phyloP scores from a whole-genome alignment of 805 yeast species.

The Pichia scutulata region DNA sequence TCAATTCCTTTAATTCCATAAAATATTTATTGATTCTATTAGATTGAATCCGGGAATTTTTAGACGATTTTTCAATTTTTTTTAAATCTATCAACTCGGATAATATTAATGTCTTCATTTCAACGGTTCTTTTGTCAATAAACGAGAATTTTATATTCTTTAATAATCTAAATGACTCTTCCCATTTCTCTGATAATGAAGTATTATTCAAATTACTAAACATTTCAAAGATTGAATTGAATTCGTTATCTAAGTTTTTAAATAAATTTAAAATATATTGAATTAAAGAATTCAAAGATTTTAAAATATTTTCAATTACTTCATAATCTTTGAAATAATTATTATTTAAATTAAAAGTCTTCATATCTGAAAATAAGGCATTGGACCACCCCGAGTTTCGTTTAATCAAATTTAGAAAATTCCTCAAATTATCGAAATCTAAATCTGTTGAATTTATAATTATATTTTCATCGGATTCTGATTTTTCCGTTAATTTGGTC shows the following conservation, averaged over 20 bases:
- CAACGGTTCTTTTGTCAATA: slow-evolving; percentile 9
- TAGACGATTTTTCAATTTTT: slow-evolving; percentile 28
- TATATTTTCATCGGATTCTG: slow-evolving; percentile 9
- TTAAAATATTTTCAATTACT: slow-evolving; percentile 37
- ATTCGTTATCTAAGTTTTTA: slow-evolving; percentile 32
- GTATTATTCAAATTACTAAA: slow-evolving; percentile 33
- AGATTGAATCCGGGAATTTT: slow-evolving; percentile 19
- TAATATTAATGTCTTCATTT: slow-evolving; percentile 19
- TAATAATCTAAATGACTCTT: slow-evolving; percentile 24
- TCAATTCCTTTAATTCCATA: slow-evolving; percentile 26
- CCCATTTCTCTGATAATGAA: slow-evolving; percentile 38
- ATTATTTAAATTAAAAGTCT: slow-evolving; percentile 20
- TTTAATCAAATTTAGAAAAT: slow-evolving; percentile 32
- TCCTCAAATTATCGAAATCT: slow-evolving; percentile 30
- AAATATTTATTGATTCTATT: slow-evolving; percentile 15
- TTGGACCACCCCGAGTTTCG: slow-evolving; percentile 33
- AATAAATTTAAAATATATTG: slow-evolving; percentile 44
- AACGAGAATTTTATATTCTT: slow-evolving; percentile 21
- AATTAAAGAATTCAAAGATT: slow-evolving; percentile 41
- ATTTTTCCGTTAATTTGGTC: background rate
- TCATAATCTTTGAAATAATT: slow-evolving; percentile 16
- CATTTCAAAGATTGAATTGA: slow-evolving; percentile 30
- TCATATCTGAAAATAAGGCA: slow-evolving; percentile 30
- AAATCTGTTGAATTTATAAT: slow-evolving; percentile 23
- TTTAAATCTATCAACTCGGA: slow-evolving; percentile 27